phyloP scores from a whole-genome alignment of 1,284 basidiomycete species.

The Trichosporon sp. region DNA sequence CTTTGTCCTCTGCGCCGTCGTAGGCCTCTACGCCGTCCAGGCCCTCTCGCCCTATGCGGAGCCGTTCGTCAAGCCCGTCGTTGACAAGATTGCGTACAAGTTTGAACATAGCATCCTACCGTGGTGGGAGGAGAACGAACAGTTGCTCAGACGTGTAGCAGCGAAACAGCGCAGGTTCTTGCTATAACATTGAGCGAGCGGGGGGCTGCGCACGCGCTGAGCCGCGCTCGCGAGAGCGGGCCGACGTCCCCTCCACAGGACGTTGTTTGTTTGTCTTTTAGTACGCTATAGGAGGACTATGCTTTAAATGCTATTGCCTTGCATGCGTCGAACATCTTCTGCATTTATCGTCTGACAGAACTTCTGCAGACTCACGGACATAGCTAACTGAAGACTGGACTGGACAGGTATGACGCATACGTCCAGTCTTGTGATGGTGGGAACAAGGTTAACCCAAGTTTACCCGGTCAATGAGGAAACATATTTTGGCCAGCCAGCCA shows the following conservation, averaged over 20 bases:
- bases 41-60: background rate
- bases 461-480: background rate
- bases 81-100: background rate
- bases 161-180: slow-evolving; percentile 1
- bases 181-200: too few relatives aligned
- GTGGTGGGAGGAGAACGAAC: background rate
- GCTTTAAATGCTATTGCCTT: background rate
- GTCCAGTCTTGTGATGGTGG: too few relatives aligned
- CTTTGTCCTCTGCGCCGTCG: background rate
- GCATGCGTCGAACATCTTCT: background rate
- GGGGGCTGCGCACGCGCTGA: too few relatives aligned
- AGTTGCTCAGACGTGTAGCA: background rate
- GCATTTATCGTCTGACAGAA: background rate
- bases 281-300: background rate
- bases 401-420: too few relatives aligned
- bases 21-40: slow-evolving; percentile 7
- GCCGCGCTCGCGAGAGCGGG: background rate
- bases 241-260: background rate
- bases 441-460: too few relatives aligned
- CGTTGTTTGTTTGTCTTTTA: background rate
- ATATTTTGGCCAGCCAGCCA: background rate
- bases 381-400: too few relatives aligned
- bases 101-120: background rate
- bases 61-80: background rate
- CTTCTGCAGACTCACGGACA: too few relatives aligned